Conservation (phyloP, 2,329 filamentous ascomycete genomes). For the Aspergillus pseudoterreus region DNA sequence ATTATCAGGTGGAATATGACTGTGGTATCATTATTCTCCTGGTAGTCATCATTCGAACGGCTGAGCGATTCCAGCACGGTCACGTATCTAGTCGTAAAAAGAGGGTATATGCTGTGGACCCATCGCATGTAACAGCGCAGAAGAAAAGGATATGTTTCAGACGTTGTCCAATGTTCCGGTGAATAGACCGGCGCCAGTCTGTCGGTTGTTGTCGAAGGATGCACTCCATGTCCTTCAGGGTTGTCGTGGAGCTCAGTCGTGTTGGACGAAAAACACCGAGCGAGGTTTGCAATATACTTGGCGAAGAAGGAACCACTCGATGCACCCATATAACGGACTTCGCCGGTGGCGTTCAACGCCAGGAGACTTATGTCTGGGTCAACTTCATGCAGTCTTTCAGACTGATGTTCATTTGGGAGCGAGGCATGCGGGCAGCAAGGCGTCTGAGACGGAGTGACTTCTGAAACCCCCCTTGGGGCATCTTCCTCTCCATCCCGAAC, state of each 20-base stretch:
- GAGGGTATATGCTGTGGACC: slow-evolving; percentile 2
- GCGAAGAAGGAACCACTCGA: slow-evolving; percentile 4
- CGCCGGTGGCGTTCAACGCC: slow-evolving; percentile 1
- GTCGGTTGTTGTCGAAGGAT: not conserved
- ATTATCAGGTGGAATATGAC: slow-evolving; percentile 2
- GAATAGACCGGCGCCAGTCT: not conserved
- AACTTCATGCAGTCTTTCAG: slow-evolving; percentile 1
- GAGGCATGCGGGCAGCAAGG: not conserved
- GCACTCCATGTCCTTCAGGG: not conserved
- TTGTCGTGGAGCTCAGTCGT: not conserved
- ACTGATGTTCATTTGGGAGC: not conserved
- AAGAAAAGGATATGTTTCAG: slow-evolving; percentile 1
- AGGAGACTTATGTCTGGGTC: slow-evolving; percentile 3
- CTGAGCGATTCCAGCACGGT: not conserved
- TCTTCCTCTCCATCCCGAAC: not conserved
- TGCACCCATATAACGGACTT: slow-evolving; percentile 1
- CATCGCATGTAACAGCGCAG: slow-evolving; percentile 1
- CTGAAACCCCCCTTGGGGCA: not conserved
- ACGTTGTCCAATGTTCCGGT: not conserved
- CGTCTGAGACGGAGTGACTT: not conserved
- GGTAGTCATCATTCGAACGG: not conserved
- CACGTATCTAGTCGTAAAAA: not conserved
- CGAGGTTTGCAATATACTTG: slow-evolving; percentile 2
- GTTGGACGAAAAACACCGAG: not conserved
- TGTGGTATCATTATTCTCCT: not conserved